These are phyloP conservation scores for Xylaria sp. DNA, from an alignment of 2,329 filamentous ascomycete species.

Conservation along the genomic window DNA sequence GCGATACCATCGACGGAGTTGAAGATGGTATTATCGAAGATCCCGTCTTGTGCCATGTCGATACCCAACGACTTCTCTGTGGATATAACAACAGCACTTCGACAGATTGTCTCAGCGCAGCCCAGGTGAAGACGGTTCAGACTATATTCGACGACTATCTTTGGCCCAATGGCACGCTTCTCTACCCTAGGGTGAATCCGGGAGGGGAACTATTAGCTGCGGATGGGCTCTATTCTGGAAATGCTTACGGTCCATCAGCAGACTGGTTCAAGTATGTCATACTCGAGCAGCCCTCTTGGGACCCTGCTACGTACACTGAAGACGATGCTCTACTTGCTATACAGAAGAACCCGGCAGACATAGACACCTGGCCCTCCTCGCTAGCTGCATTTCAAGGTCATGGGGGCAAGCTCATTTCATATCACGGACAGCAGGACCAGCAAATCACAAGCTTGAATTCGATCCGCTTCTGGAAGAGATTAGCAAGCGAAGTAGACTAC, in stretches of 20 bases:
- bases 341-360: constrained; percentile 37
- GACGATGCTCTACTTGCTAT: constrained; percentile 49
- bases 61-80: constrained; percentile 51
- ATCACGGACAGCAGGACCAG: constrained; percentile 56
- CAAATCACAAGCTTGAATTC: constrained; percentile 59
- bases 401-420: constrained; percentile 54
- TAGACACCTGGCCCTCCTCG: constrained; percentile 51
- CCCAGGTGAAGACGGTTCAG: constrained; percentile 57
- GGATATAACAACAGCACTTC: constrained; percentile 42
- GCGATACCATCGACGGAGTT: constrained; percentile 55
- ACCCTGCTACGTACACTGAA: constrained; percentile 51
- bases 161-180: constrained; percentile 56
- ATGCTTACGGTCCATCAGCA: constrained; percentile 54
- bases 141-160: constrained; percentile 56
- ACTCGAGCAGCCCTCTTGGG: constrained; percentile 57
- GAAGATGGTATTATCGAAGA: constrained; percentile 55
- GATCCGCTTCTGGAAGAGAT: constrained; percentile 59
- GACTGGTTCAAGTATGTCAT: constrained; percentile 62
- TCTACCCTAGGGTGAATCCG: constrained; percentile 62
- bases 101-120: constrained; percentile 55
- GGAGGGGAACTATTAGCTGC: constrained; percentile 57
- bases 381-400: constrained; percentile 50
- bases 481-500: constrained; percentile 53
- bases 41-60: constrained; percentile 52
- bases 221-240: constrained; percentile 53